A percentile compares a stretch with the other conserved stretches of the same genome.
phyloP scores from a whole-genome alignment of 2,329 filamentous ascomycete species.

The Harringtonia aguacate region DNA sequence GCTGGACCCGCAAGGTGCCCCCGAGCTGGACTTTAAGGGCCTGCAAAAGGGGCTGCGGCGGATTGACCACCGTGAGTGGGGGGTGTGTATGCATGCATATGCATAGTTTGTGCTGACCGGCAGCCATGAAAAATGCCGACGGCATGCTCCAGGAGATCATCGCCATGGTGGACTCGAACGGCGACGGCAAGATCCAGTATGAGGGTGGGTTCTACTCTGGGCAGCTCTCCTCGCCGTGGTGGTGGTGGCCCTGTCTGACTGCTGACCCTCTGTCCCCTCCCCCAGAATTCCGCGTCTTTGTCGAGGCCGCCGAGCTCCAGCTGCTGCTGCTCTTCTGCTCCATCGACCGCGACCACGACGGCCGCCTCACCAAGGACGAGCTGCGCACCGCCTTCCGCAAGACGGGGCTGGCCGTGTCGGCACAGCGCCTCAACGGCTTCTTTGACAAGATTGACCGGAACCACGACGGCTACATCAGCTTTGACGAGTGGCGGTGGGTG shows the following conservation, averaged over 20 bases:
- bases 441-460: slow-evolving; percentile 86
- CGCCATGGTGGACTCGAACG: slow-evolving; percentile 69
- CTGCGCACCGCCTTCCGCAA: slow-evolving; percentile 66
- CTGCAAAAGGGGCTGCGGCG: slow-evolving; percentile 75
- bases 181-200: slow-evolving; percentile 84
- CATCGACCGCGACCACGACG: slow-evolving; percentile 80
- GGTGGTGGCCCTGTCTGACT: neutral
- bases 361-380: slow-evolving; percentile 78
- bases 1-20: slow-evolving; percentile 66
- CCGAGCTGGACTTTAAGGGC: slow-evolving; percentile 73
- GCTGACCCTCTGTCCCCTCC: neutral
- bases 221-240: neutral
- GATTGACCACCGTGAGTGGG: slow-evolving; percentile 84
- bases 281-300: slow-evolving; percentile 79
- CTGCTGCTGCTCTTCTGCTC: slow-evolving; percentile 71
- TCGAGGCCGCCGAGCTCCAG: slow-evolving; percentile 77
- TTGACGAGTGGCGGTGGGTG: slow-evolving; percentile 93
- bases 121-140: slow-evolving; percentile 82
- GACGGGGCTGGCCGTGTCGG: slow-evolving; percentile 70
- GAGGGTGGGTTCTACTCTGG: slow-evolving; percentile 43
- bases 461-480: slow-evolving; percentile 77
- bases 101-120: neutral
- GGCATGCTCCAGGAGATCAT: slow-evolving; percentile 72
- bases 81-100: no score
- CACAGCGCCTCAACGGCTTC: slow-evolving; percentile 69